Evolutionary conservation across 2,329 filamentous ascomycete species (phyloP), one percentile per base, ranked within the genome.

Genomic region (Neopestalotiopsis sp.): DNA sequence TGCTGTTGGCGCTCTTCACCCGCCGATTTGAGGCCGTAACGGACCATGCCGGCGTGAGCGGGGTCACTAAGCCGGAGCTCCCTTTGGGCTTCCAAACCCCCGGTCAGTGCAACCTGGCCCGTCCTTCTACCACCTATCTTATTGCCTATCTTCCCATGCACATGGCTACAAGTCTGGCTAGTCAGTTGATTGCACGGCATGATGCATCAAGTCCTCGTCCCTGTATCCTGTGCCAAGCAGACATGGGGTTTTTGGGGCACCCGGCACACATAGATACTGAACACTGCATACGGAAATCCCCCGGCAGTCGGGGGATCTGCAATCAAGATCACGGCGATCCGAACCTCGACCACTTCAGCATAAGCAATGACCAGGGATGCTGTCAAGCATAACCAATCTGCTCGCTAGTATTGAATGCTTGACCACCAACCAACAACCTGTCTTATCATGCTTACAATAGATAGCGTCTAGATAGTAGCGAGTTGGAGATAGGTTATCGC

Each of bases 401-500:
- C n/a, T 20, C 3, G 24, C 24, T 52, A 52, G 17, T 20, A 52
- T 52, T 28, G 20, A 52, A 9, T n/a, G 14, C 14, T 52, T 17
- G 45, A 52, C n/a, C n/a, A 9, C n/a, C 17, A 17, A 17, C n/a
- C 45, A n/a, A 9, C 45, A 14, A 17, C 42, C 42, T 49, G 20
- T 20, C 45, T 52, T 52, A 24, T 52, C 45, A 52, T 52, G 45
- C 45, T 7, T 24, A 20, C 45, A 9, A 52, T 17, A 52, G 45
- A 52, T 52, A 52, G 45, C 45, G 17, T 9, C 24, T 9, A 24
- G 45, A 52, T 52, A n/a, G 45, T 24, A 52, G 14, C 45, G 45
- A 52, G 45, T 52, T 52, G 45, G 45, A 52, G 45, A 52, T 52
- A 52, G n/a, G 45, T 52, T 52, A 52, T 52, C 45, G 45, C 45